Conservation (phyloP, 768 basidiomycete species). For the Podaxis sp. region DNA sequence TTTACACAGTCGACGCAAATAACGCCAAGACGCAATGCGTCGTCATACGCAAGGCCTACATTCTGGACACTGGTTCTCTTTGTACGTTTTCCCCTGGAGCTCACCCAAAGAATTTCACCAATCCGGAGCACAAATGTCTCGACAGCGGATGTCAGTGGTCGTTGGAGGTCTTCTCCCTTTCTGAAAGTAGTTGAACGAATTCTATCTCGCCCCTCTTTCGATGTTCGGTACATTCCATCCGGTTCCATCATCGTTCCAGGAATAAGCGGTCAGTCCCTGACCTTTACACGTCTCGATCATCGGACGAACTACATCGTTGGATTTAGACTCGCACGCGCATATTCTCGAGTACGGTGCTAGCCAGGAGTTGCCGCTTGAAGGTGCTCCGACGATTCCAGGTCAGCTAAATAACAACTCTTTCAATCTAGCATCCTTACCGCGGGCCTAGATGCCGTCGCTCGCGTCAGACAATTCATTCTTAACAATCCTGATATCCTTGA, state of each 20-base stretch:
- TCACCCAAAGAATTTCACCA: not conserved
- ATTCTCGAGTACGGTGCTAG: constrained; percentile 77
- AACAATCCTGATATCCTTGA: constrained; percentile 53
- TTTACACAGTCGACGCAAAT: constrained; percentile 68
- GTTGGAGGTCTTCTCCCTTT: constrained; percentile 33
- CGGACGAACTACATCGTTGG: not conserved
- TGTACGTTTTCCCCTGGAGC: constrained; percentile 37
- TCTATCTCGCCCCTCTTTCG: constrained; percentile 16
- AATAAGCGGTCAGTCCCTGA: constrained; percentile 54
- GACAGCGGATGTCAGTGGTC: constrained; percentile 41
- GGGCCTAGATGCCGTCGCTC: constrained; percentile 56
- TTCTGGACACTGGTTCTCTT: constrained; percentile 55
- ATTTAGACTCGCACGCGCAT: constrained; percentile 76
- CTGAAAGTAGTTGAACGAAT: constrained; percentile 21
- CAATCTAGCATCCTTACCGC: not conserved
- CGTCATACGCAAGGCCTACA: constrained; percentile 49
- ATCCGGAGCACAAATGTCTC: not conserved
- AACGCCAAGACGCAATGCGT: constrained; percentile 62
- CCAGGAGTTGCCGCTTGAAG: constrained; percentile 62
- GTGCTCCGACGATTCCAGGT: constrained; percentile 61
- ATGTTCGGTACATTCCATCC: constrained; percentile 48
- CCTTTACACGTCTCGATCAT: not conserved
- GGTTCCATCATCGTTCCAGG: constrained; percentile 73
- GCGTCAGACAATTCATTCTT: constrained; percentile 62
- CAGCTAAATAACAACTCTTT: constrained; percentile 8